Percentiles rank a stretch among this genome's conserved stretches.
phyloP scores from a whole-genome alignment of 1,284 basidiomycete genomes.

The Pseudozyma flocculosa region DNA sequence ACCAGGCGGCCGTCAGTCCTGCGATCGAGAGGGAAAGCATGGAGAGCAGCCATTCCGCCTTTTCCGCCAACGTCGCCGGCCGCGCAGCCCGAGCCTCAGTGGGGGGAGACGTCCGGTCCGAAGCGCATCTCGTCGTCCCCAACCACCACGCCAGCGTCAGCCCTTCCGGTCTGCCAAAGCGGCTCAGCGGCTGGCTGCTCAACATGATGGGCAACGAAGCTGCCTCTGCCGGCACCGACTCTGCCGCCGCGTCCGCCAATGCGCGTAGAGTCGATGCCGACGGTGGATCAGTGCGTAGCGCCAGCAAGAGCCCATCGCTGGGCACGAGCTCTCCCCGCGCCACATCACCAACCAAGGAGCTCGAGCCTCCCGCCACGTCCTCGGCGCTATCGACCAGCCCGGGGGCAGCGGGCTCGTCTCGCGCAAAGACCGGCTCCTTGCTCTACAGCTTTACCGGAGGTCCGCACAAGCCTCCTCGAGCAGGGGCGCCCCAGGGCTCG shows the following conservation, averaged over 20 bases:
- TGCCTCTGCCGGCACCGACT: no score
- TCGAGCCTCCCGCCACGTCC: no score
- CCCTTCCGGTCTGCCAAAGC: conserved; percentile 16
- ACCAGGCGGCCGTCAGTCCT: background rate
- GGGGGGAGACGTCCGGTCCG: no score
- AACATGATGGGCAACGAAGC: conserved; percentile 40
- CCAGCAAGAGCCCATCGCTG: no score
- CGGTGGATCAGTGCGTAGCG: no score
- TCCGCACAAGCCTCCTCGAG: background rate
- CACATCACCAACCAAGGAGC: no score
- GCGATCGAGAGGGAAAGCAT: conserved; percentile 11
- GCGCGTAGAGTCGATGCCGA: no score
- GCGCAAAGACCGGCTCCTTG: background rate
- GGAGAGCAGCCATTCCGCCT: conserved; percentile 17
- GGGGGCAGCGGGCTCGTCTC: no score
- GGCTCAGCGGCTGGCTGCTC: conserved; percentile 46
- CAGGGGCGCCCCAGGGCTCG: background rate
- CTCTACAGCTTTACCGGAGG: conserved; percentile 1
- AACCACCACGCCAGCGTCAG: background rate
- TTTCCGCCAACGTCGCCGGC: conserved; percentile 10
- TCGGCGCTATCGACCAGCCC: no score
- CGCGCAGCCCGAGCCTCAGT: background rate
- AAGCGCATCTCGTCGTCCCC: no score
- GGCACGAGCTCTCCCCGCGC: no score
- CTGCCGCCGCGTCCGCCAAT: no score